phyloP scores from a whole-genome alignment of 2,329 filamentous ascomycete genomes.

The Pseudogymnoascus sp. region DNA sequence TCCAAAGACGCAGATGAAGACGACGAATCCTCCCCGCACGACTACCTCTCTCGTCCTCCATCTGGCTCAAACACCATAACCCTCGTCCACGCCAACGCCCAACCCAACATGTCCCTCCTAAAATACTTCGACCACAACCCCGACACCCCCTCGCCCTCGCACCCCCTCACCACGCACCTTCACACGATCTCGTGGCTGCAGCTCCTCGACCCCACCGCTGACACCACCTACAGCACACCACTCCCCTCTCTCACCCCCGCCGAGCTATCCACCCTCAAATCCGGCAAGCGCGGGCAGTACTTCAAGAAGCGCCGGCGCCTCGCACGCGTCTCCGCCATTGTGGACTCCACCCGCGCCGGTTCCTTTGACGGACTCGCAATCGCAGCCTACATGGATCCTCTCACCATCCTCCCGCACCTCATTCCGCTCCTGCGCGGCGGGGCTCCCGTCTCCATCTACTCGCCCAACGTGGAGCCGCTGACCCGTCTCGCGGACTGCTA shows the following conservation, averaged over 20 bases:
- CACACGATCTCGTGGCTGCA: slow-evolving; percentile 88
- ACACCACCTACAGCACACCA: slow-evolving; percentile 62
- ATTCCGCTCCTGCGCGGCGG: slow-evolving; percentile 78
- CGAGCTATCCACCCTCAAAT: slow-evolving; percentile 63
- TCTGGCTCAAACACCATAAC: slow-evolving; percentile 69
- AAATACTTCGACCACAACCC: slow-evolving; percentile 84
- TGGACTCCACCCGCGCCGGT: slow-evolving; percentile 66
- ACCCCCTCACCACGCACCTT: slow-evolving; percentile 76
- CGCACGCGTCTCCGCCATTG: slow-evolving; percentile 61
- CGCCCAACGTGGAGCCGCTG: slow-evolving; percentile 70
- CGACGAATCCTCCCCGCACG: slow-evolving; percentile 8
- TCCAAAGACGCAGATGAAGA: slow-evolving; percentile 10
- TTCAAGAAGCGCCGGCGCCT: slow-evolving; percentile 83
- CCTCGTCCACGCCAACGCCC: slow-evolving; percentile 69
- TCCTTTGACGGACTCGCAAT: slow-evolving; percentile 78
- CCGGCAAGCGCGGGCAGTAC: slow-evolving; percentile 74
- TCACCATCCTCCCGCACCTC: slow-evolving; percentile 63
- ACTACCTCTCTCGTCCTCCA: slow-evolving; percentile 53
- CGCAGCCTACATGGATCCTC: slow-evolving; percentile 72
- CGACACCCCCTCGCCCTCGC: slow-evolving; percentile 52
- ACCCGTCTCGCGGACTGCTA: slow-evolving; percentile 74
- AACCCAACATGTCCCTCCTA: slow-evolving; percentile 79
- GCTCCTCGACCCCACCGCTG: slow-evolving; percentile 66
- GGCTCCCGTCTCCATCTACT: slow-evolving; percentile 79
- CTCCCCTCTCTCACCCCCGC: slow-evolving; percentile 52